Conservation (phyloP, 495 filamentous ascomycete species). For the Penicillium paxilli region DNA sequence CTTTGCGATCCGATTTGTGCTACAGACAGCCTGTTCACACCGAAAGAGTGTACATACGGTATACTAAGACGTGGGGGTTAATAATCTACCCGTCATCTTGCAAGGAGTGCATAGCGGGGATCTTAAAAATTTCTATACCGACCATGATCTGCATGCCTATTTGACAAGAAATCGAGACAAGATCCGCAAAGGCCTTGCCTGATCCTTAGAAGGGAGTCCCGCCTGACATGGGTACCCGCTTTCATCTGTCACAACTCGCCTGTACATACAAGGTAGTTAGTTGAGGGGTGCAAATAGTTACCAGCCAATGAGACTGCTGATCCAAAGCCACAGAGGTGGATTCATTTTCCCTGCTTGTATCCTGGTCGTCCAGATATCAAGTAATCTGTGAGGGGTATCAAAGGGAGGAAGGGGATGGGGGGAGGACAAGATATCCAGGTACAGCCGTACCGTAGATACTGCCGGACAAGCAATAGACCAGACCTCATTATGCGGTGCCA, state of each 20-base stretch:
- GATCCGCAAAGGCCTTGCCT: slow-evolving; percentile 66
- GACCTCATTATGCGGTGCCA: slow-evolving; percentile 14
- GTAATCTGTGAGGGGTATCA: slow-evolving; percentile 12
- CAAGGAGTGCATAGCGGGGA: slow-evolving; percentile 42
- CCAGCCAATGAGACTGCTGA: slow-evolving; percentile 18
- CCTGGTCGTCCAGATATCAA: slow-evolving; percentile 9
- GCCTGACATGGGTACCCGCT: slow-evolving; percentile 57
- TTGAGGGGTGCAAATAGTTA: slow-evolving; percentile 55
- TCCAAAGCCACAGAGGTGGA: not conserved
- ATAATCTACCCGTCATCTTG: too few relatives aligned
- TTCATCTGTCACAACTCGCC: slow-evolving; percentile 68
- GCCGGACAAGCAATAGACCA: not conserved
- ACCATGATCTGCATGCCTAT: slow-evolving; percentile 76
- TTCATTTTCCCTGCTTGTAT: not conserved
- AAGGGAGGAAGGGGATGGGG: not conserved
- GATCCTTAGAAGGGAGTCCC: slow-evolving; percentile 67
- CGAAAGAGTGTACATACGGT: too few relatives aligned
- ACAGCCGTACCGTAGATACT: not conserved
- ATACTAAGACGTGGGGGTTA: too few relatives aligned
- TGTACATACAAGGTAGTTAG: too few relatives aligned
- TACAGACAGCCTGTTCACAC: too few relatives aligned
- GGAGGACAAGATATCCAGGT: not conserved
- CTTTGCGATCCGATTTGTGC: too few relatives aligned
- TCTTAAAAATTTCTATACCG: slow-evolving; percentile 58
- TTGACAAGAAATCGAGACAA: slow-evolving; percentile 69